Percentiles rank a stretch among this genome's conserved stretches.
Evolutionary conservation across 2,329 filamentous ascomycete species (phyloP).

Genomic region (Aspergillus aculeatus): DNA sequence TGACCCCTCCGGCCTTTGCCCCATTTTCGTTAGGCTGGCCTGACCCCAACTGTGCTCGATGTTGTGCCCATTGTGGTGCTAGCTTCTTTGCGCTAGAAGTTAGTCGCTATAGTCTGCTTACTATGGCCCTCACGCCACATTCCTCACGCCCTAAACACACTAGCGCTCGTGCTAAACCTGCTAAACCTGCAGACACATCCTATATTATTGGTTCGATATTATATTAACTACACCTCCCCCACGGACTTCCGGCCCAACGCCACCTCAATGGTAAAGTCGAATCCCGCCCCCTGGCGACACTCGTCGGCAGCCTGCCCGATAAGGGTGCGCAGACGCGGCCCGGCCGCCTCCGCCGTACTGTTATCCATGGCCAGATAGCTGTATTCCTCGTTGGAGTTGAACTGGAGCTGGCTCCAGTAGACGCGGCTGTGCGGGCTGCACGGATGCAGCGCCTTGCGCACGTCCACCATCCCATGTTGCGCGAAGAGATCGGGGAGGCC

Average conservation of each 20-base stretch:
- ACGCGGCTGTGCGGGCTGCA: background rate
- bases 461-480: background rate
- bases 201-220: background rate
- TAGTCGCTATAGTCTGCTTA: too few relatives aligned
- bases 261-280: conserved; percentile 2
- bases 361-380: conserved; percentile 5
- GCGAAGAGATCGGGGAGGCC: background rate
- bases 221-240: background rate
- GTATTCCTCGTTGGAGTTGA: conserved; percentile 4
- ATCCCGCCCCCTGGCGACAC: background rate
- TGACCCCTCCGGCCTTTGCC: too few relatives aligned
- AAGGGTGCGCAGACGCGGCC: background rate
- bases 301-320: background rate
- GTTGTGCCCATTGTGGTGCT: too few relatives aligned
- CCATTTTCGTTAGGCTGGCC: too few relatives aligned
- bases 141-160: too few relatives aligned
- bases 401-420: conserved; percentile 3
- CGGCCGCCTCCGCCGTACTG: background rate
- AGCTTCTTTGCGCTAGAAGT: too few relatives aligned
- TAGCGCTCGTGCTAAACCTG: too few relatives aligned
- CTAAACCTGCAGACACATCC: too few relatives aligned
- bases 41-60: too few relatives aligned
- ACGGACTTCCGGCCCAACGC: background rate
- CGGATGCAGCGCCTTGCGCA: conserved; percentile 1
- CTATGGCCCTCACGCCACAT: too few relatives aligned